Conservation (phyloP, 257 asterid species). For the Solanum peruvianum region DNA sequence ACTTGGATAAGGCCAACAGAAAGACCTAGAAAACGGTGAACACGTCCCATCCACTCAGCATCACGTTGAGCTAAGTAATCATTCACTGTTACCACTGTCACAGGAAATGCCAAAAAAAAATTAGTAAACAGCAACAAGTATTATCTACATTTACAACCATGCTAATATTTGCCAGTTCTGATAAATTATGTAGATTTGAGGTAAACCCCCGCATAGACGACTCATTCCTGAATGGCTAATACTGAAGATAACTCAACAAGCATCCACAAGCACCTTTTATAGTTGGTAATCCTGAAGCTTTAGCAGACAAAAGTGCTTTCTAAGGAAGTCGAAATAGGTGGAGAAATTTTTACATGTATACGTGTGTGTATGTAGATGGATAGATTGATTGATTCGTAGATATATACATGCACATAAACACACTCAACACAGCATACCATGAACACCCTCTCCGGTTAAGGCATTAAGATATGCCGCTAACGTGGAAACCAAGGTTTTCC, state of each 20-base stretch:
- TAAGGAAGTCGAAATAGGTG: neutral
- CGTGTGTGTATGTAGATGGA: neutral
- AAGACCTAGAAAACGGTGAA: constrained; percentile 93
- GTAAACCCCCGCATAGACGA: neutral
- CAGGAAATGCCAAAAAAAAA: neutral
- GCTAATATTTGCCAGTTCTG: neutral
- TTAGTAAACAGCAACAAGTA: neutral
- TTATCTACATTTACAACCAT: neutral
- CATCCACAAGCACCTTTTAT: neutral
- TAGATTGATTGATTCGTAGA: neutral
- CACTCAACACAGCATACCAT: constrained; percentile 34
- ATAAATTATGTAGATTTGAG: neutral
- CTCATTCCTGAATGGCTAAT: neutral
- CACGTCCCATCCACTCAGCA: constrained; percentile 99
- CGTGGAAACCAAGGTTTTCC: constrained; percentile 96
- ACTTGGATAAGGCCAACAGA: constrained; percentile 99
- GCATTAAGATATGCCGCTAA: constrained; percentile 98
- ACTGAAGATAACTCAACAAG: neutral
- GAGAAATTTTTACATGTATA: neutral
- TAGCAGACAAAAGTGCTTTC: neutral
- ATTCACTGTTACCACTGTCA: constrained; percentile 91
- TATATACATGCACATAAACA: neutral
- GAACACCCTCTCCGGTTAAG: constrained; percentile 88
- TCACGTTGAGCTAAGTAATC: constrained; percentile 97
- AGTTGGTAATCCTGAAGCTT: neutral